Conservation (phyloP, 805 yeast genomes). For the Ogataea thermomethanolica region DNA sequence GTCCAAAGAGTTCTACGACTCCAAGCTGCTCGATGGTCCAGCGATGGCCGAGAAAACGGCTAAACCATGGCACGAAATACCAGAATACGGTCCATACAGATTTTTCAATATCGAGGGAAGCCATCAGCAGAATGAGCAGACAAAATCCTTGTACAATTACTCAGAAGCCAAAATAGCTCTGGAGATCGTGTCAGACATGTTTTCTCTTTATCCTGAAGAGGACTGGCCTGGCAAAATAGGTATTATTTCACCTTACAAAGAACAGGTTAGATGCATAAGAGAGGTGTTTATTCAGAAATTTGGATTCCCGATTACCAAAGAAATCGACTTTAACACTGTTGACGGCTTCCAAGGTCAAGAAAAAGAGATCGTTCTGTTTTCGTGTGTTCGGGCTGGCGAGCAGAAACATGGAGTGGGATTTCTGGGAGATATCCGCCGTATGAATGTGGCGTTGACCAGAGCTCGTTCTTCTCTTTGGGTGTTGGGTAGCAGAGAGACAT, state of each 20-base stretch:
- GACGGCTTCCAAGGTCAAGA: slow-evolving; percentile 99
- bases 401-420: slow-evolving; percentile 73
- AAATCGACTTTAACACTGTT: slow-evolving; percentile 86
- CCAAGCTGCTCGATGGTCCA: slow-evolving; percentile 72
- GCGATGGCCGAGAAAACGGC: slow-evolving; percentile 56
- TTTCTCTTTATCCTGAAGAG: slow-evolving; percentile 42
- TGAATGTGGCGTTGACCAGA: slow-evolving; percentile 96
- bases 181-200: slow-evolving; percentile 57
- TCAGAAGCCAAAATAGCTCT: slow-evolving; percentile 73
- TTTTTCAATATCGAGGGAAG: slow-evolving; percentile 68
- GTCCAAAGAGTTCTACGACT: slow-evolving; percentile 73
- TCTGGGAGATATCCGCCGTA: slow-evolving; percentile 84
- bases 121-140: slow-evolving; percentile 60
- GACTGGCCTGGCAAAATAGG: slow-evolving; percentile 77
- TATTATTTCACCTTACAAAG: slow-evolving; percentile 91
- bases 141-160: slow-evolving; percentile 68
- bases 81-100: slow-evolving; percentile 65
- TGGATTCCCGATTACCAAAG: slow-evolving; percentile 60
- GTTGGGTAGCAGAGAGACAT: slow-evolving; percentile 71
- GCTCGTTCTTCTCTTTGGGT: slow-evolving; percentile 92
- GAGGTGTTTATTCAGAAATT: slow-evolving; percentile 52
- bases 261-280: slow-evolving; percentile 65
- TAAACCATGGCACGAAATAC: slow-evolving; percentile 70
- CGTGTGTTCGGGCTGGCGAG: slow-evolving; percentile 89
- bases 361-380: slow-evolving; percentile 86